These are phyloP conservation scores for Hygrocybe coccinea DNA, from an alignment of 768 basidiomycete genomes.

Conservation along the genomic window DNA sequence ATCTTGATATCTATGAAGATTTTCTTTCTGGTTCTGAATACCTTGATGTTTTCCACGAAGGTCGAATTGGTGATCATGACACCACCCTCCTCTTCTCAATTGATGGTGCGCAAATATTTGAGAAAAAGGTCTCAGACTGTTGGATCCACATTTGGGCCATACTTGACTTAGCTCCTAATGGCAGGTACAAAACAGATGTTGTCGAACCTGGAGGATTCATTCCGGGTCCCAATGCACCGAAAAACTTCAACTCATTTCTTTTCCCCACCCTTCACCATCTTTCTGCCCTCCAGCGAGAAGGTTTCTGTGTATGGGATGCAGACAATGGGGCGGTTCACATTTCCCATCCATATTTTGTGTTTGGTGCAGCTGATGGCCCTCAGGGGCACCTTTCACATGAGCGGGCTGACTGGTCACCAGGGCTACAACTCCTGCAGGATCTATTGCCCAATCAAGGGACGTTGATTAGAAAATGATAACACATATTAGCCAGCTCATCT, in stretches of 20 bases:
- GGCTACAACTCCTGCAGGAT: slow-evolving; percentile 33
- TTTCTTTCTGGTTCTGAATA: slow-evolving; percentile 29
- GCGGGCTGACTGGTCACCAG: slow-evolving; percentile 34
- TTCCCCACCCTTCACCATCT: slow-evolving; percentile 34
- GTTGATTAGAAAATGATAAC: slow-evolving; percentile 21
- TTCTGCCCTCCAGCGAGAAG: slow-evolving; percentile 25
- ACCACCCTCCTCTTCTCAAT: slow-evolving; percentile 33
- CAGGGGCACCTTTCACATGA: slow-evolving; percentile 28
- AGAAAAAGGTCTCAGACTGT: slow-evolving; percentile 30
- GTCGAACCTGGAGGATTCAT: slow-evolving; percentile 33
- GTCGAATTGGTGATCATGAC: slow-evolving; percentile 25
- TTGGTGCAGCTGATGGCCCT: slow-evolving; percentile 32
- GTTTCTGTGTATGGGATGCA: slow-evolving; percentile 22
- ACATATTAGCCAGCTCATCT: slow-evolving; percentile 34
- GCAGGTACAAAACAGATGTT: slow-evolving; percentile 28
- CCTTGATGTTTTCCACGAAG: slow-evolving; percentile 17
- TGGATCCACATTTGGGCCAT: slow-evolving; percentile 38
- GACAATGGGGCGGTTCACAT: background rate
- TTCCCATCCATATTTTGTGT: slow-evolving; percentile 17
- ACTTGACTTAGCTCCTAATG: slow-evolving; percentile 25
- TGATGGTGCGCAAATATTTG: slow-evolving; percentile 40
- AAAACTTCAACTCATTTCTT: slow-evolving; percentile 31
- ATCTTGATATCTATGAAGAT: slow-evolving; percentile 18
- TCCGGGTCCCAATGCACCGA: slow-evolving; percentile 36
- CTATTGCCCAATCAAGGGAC: slow-evolving; percentile 27